A percentile compares a stretch with the other conserved stretches of the same genome.
These are phyloP conservation scores for Eimeria sp. DNA, from an alignment of 169 alveolate species.

Conservation along the genomic window DNA sequence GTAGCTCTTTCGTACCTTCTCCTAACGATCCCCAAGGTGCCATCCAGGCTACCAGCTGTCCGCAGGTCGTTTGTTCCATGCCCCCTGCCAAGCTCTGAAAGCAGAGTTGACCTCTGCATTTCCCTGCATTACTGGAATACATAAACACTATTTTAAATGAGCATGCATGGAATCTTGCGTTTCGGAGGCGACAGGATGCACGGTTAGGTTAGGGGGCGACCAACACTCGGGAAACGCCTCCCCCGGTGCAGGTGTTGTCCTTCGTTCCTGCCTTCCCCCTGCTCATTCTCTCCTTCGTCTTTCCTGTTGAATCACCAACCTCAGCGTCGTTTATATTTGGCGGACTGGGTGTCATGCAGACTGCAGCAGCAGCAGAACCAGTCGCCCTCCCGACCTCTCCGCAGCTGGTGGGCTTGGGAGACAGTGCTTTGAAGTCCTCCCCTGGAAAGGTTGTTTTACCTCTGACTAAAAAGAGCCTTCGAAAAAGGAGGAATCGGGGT, in stretches of 20 bases:
- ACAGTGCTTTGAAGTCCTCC: neutral
- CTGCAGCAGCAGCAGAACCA: neutral
- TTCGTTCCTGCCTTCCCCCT: neutral
- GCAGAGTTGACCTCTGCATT: neutral
- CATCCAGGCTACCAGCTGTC: neutral
- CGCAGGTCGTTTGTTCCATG: neutral
- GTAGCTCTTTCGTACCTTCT: no score
- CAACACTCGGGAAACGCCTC: neutral
- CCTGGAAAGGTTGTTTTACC: neutral
- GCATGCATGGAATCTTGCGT: neutral
- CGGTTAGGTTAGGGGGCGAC: neutral
- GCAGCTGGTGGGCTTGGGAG: neutral
- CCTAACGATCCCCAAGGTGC: neutral
- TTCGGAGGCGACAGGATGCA: neutral
- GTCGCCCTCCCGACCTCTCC: neutral
- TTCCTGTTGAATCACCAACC: neutral
- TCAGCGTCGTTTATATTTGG: neutral
- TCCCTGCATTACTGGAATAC: neutral
- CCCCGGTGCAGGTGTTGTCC: neutral
- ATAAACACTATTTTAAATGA: neutral
- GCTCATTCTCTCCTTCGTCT: neutral
- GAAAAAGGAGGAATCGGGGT: neutral
- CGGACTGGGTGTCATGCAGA: neutral
- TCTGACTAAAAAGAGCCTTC: neutral
- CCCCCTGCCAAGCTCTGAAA: no score